Conservation (phyloP, 345 rosid genomes). For the Barbarea vulgaris region DNA sequence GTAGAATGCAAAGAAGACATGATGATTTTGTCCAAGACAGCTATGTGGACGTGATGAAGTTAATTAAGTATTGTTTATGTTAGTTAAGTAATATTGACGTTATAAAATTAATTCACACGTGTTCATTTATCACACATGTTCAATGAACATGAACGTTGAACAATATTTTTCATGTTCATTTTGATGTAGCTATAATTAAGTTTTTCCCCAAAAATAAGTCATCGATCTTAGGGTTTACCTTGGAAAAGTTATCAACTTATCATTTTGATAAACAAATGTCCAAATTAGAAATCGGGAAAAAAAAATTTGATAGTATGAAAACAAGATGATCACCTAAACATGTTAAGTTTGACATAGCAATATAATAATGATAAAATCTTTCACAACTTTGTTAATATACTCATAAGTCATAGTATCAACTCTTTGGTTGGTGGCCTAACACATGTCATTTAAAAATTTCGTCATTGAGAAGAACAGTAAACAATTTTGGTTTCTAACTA, state of each 20-base stretch:
- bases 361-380: constrained; percentile 8
- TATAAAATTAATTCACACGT: constrained; percentile 3
- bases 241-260: neutral
- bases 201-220: neutral
- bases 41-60: too few species aligned
- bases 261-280: neutral
- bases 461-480: constrained; percentile 31
- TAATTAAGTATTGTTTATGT: too few species aligned
- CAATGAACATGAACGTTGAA: too few species aligned
- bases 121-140: neutral
- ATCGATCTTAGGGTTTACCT: neutral
- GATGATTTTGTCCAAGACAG: too few species aligned
- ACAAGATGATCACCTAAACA: constrained; percentile 37
- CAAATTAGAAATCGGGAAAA: neutral
- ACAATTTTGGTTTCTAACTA: constrained; percentile 38
- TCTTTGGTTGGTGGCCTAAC: constrained; percentile 45
- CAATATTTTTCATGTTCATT: neutral
- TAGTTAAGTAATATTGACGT: neutral
- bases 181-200: neutral
- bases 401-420: constrained; percentile 33
- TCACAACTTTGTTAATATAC: constrained; percentile 24
- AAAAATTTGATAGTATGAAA: neutral
- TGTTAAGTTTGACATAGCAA: constrained; percentile 28
- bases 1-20: too few species aligned
- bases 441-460: constrained; percentile 25